These are phyloP conservation scores for Gastrodia elata DNA, from an alignment of 106 monocot genomes.

Conservation along the genomic window DNA sequence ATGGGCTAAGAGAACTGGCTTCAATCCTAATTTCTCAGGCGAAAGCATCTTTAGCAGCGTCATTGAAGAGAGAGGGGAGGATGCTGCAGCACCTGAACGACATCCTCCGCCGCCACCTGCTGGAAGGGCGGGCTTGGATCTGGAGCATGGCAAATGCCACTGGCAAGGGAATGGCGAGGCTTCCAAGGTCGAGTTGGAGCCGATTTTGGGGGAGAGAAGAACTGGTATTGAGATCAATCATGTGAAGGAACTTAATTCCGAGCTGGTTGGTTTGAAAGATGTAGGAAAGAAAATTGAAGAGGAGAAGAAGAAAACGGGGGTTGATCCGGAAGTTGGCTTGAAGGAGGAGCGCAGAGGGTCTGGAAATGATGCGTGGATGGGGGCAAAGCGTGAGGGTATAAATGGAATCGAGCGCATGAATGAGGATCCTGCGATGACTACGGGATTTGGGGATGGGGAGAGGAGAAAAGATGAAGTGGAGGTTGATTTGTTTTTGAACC, in stretches of 20 bases:
- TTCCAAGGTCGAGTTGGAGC: slow-evolving; percentile 19
- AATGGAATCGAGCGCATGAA: slow-evolving; percentile 3
- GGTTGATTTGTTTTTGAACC: slow-evolving; percentile 37
- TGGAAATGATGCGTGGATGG: background rate
- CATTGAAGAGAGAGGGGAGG: slow-evolving; percentile 12
- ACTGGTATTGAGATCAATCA: slow-evolving; percentile 9
- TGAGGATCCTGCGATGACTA: slow-evolving; percentile 7
- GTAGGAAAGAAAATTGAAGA: slow-evolving; percentile 14
- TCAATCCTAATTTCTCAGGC: slow-evolving; percentile 59
- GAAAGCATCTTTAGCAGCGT: slow-evolving; percentile 32
- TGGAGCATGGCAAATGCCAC: slow-evolving; percentile 4
- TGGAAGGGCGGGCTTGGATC: background rate
- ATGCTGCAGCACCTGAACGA: background rate
- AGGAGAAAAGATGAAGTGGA: slow-evolving; percentile 24
- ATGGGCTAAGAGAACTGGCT: slow-evolving; percentile 91
- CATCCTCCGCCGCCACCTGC: background rate
- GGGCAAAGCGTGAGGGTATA: slow-evolving; percentile 4
- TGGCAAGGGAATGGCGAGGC: background rate
- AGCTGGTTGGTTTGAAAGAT: background rate
- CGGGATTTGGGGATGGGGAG: slow-evolving; percentile 14
- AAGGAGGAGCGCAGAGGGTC: slow-evolving; percentile 9
- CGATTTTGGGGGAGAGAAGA: slow-evolving; percentile 31
- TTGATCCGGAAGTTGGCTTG: slow-evolving; percentile 8
- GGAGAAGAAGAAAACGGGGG: slow-evolving; percentile 15
- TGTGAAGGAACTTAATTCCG: background rate